A percentile compares a stretch with the other conserved stretches of the same genome.
Evolutionary conservation across 306 rosid genomes (phyloP).

Genomic region (Quercus bicolor): DNA sequence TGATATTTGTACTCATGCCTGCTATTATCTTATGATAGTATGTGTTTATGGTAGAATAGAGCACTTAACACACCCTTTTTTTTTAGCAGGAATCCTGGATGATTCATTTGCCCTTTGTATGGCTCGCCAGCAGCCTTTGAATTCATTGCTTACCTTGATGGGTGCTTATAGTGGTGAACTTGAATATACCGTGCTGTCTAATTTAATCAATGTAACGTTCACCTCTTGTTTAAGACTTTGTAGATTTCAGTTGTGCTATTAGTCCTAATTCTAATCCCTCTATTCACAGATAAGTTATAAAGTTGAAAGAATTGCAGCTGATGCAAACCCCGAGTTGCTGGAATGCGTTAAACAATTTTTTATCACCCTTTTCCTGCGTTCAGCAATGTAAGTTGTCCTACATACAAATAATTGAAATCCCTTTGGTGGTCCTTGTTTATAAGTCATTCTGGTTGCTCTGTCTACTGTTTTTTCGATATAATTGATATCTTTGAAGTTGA

Average conservation of each 20-base stretch:
- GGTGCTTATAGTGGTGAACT: conserved; percentile 74
- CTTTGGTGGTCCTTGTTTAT: background rate
- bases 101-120: conserved; percentile 76
- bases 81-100: conserved; percentile 76
- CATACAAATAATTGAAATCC: background rate
- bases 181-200: conserved; percentile 79
- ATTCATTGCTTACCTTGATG: conserved; percentile 76
- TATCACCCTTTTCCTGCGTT: conserved; percentile 54
- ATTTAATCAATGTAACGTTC: conserved; percentile 63
- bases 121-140: conserved; percentile 67
- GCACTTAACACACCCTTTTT: conserved; percentile 10
- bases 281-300: conserved; percentile 58
- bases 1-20: background rate
- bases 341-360: conserved; percentile 56
- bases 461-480: background rate
- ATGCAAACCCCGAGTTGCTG: conserved; percentile 65
- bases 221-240: conserved; percentile 5
- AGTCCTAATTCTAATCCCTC: conserved; percentile 26
- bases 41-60: conserved; percentile 2
- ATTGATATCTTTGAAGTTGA: background rate
- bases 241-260: conserved; percentile 4
- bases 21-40: background rate
- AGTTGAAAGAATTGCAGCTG: conserved; percentile 59
- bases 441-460: background rate
- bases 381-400: conserved; percentile 67